Percentiles rank a stretch among this genome's conserved stretches.
phyloP scores from a whole-genome alignment of 2,329 filamentous ascomycete genomes.

The Passalora sequoiae region DNA sequence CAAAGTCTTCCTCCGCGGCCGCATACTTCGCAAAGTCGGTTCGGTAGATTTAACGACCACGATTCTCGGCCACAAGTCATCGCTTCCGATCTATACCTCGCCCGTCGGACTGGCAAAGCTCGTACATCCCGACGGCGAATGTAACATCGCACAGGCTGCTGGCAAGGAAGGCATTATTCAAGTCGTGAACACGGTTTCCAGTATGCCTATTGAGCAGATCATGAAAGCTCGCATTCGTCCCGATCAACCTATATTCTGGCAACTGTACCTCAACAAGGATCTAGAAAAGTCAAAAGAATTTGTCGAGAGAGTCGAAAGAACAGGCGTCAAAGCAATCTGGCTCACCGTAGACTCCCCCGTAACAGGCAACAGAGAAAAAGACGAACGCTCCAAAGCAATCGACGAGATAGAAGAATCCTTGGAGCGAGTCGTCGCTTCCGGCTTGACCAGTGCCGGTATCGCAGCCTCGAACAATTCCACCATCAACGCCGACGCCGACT shows the following conservation, averaged over 20 bases:
- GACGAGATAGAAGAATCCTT: constrained; percentile 20
- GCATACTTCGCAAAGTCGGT: constrained; percentile 39
- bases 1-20: constrained; percentile 42
- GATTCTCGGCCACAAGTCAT: constrained; percentile 28
- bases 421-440: constrained; percentile 18
- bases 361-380: constrained; percentile 49
- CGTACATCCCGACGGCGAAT: constrained; percentile 32
- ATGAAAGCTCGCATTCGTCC: constrained; percentile 24
- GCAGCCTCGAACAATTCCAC: constrained; percentile 25
- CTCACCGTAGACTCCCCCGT: constrained; percentile 56
- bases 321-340: constrained; percentile 51
- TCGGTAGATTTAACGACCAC: constrained; percentile 30
- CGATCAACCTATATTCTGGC: constrained; percentile 47
- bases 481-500: constrained; percentile 25
- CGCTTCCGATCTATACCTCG: constrained; percentile 34
- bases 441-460: constrained; percentile 15
- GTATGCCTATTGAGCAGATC: constrained; percentile 28
- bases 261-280: constrained; percentile 57
- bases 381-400: constrained; percentile 40
- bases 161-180: constrained; percentile 27
- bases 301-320: constrained; percentile 42
- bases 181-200: constrained; percentile 28
- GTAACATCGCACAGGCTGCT: constrained; percentile 27
- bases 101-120: constrained; percentile 32
- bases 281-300: constrained; percentile 47